Evolutionary conservation across 257 asterid genomes (phyloP).

Genomic region (Solanum lycopersicoides): DNA sequence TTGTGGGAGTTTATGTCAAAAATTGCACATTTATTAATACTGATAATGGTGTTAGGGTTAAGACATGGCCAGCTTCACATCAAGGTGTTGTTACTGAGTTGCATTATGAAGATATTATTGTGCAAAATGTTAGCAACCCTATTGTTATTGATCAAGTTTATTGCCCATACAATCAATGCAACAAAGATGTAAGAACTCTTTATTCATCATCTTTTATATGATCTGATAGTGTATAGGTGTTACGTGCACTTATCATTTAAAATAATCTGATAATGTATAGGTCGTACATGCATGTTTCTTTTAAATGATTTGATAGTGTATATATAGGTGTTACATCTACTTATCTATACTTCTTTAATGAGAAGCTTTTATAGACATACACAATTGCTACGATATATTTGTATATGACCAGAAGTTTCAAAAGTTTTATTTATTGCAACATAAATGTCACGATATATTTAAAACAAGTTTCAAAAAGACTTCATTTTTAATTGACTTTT

Average conservation of each 20-base stretch:
- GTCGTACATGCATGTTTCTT: too few relatives aligned
- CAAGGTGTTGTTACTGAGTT: slow-evolving; percentile 7
- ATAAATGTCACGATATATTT: too few relatives aligned
- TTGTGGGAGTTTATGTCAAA: slow-evolving; percentile 8
- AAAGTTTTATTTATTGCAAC: neutral
- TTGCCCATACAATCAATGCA: slow-evolving; percentile 22
- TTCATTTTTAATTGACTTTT: too few relatives aligned
- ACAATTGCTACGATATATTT: neutral
- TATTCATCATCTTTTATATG: neutral
- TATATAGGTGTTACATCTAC: too few relatives aligned
- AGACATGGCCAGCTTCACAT: slow-evolving; percentile 26
- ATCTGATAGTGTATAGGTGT: too few relatives aligned
- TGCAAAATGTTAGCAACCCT: slow-evolving; percentile 25
- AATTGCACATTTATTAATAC: slow-evolving; percentile 24
- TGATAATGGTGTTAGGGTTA: slow-evolving; percentile 21
- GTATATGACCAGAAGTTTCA: too few relatives aligned
- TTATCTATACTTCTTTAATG: too few relatives aligned
- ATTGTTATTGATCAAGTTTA: slow-evolving; percentile 25
- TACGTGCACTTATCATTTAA: too few relatives aligned
- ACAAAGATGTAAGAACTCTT: neutral
- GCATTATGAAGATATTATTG: slow-evolving; percentile 13
- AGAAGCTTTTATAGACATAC: too few relatives aligned
- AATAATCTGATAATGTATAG: too few relatives aligned
- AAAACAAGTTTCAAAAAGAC: too few relatives aligned
- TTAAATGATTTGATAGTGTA: too few relatives aligned